Evolutionary conservation across 108 stramenopile genomes (phyloP).

Genomic region (Thalassiosira profunda): DNA sequence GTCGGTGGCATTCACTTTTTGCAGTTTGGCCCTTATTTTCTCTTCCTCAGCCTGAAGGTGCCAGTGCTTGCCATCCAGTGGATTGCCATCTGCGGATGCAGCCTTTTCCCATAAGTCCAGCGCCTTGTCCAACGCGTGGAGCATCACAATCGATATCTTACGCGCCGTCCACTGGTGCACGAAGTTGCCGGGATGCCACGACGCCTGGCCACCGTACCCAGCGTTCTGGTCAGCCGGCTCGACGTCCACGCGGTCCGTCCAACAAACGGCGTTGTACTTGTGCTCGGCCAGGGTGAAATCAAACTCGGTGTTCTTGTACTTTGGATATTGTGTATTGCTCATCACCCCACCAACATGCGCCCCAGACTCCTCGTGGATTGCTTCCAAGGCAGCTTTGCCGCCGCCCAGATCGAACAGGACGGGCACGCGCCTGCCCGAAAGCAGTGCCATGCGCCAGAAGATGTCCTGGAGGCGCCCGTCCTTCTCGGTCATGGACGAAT

Average conservation of each 20-base stretch:
- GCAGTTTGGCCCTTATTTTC: constrained; percentile 28
- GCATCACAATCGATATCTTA: constrained; percentile 44
- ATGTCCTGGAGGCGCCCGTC: constrained; percentile 22
- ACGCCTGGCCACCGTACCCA: constrained; percentile 32
- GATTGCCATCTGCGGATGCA: constrained; percentile 34
- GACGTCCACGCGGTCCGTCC: constrained; percentile 46
- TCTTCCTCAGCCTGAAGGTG: constrained; percentile 43
- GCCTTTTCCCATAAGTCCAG: constrained; percentile 46
- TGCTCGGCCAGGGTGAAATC: constrained; percentile 15
- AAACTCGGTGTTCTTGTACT: constrained; percentile 11
- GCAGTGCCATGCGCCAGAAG: constrained; percentile 27
- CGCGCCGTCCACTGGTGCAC: constrained; percentile 49
- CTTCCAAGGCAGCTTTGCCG: constrained; percentile 27
- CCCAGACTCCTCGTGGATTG: constrained; percentile 22
- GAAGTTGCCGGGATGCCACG: constrained; percentile 47
- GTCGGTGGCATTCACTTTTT: constrained; percentile 12
- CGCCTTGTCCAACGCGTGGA: constrained; percentile 56
- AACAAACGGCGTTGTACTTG: constrained; percentile 53
- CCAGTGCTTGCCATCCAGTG: constrained; percentile 46
- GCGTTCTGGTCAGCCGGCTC: constrained; percentile 12
- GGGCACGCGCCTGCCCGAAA: constrained; percentile 31
- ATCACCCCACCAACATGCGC: constrained; percentile 45
- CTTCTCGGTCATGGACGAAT: constrained; percentile 54
- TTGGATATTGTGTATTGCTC: constrained; percentile 3
- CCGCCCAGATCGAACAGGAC: constrained; percentile 43